Conservation (phyloP, 202 grass and related monocot species). For the Zoysia matrella region DNA sequence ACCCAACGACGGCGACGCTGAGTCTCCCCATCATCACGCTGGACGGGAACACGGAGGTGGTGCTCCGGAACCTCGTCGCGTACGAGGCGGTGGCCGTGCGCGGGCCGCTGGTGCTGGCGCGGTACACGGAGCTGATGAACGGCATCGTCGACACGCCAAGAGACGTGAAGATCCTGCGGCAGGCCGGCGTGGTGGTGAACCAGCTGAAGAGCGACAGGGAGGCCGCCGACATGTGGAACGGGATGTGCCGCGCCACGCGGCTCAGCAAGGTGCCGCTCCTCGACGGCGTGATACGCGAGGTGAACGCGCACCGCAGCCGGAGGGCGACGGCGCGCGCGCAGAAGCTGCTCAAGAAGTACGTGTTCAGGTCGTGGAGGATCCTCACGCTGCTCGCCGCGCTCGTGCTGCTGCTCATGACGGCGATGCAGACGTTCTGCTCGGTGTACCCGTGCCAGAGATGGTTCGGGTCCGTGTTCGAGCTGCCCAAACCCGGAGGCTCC, state of each 20-base stretch:
- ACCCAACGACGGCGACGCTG: conserved; percentile 36
- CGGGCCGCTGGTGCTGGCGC: conserved; percentile 55
- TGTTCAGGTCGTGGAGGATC: not conserved
- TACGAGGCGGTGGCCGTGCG: conserved; percentile 60
- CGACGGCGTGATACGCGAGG: conserved; percentile 56
- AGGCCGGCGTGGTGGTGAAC: conserved; percentile 44
- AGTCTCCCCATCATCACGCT: conserved; percentile 45
- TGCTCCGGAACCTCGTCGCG: conserved; percentile 66
- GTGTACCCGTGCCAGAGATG: conserved; percentile 51
- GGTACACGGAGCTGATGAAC: conserved; percentile 87
- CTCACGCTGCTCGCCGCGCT: conserved; percentile 54
- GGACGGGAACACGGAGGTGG: conserved; percentile 5
- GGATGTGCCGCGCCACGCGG: conserved; percentile 64
- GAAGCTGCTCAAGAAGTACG: too few relatives aligned
- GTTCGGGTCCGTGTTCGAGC: conserved; percentile 31
- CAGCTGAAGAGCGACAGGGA: conserved; percentile 70
- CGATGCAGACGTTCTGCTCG: conserved; percentile 53
- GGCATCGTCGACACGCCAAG: conserved; percentile 61
- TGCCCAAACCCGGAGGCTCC: not conserved
- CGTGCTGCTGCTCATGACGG: conserved; percentile 59
- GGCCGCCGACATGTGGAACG: conserved; percentile 71
- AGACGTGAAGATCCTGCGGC: conserved; percentile 11
- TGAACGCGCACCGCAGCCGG: conserved; percentile 48
- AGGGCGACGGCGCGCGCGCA: conserved; percentile 33
- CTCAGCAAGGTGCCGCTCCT: conserved; percentile 54